These are phyloP conservation scores for Porpolomopsis calyptriformis DNA, from an alignment of 768 basidiomycete species.

Conservation along the genomic window DNA sequence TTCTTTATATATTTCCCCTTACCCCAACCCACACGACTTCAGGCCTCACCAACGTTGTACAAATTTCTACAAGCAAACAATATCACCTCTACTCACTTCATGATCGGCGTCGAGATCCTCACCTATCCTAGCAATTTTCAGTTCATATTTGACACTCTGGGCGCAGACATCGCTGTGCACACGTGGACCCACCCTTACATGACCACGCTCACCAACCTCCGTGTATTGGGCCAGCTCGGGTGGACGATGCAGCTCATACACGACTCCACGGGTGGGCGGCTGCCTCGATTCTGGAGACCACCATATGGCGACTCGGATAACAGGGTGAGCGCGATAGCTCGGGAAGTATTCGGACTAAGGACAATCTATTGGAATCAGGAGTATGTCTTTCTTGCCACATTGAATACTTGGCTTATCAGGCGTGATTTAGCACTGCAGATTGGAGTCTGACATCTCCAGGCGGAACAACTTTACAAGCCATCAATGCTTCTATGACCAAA, in stretches of 20 bases:
- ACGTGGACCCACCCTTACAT: constrained; percentile 74
- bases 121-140: constrained; percentile 44
- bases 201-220: constrained; percentile 62
- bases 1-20: background rate
- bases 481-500: constrained; percentile 38
- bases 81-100: constrained; percentile 73
- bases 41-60: constrained; percentile 42
- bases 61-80: constrained; percentile 58
- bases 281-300: constrained; percentile 73
- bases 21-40: constrained; percentile 1
- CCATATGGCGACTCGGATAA: constrained; percentile 80
- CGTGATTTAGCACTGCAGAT: constrained; percentile 49
- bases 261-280: constrained; percentile 67
- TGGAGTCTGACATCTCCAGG: constrained; percentile 48
- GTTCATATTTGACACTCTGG: constrained; percentile 33
- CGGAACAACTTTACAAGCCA: constrained; percentile 33
- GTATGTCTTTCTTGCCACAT: constrained; percentile 31
- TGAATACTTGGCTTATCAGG: constrained; percentile 2
- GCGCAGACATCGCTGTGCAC: constrained; percentile 42
- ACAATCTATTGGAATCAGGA: constrained; percentile 91
- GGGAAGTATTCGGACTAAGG: constrained; percentile 67
- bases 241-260: constrained; percentile 45
- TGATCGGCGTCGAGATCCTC: constrained; percentile 76
- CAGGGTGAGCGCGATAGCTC: constrained; percentile 77
- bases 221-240: constrained; percentile 53